Conservation (phyloP, 2,329 filamentous ascomycete species). For the Pseudocercospora macadamiae region DNA sequence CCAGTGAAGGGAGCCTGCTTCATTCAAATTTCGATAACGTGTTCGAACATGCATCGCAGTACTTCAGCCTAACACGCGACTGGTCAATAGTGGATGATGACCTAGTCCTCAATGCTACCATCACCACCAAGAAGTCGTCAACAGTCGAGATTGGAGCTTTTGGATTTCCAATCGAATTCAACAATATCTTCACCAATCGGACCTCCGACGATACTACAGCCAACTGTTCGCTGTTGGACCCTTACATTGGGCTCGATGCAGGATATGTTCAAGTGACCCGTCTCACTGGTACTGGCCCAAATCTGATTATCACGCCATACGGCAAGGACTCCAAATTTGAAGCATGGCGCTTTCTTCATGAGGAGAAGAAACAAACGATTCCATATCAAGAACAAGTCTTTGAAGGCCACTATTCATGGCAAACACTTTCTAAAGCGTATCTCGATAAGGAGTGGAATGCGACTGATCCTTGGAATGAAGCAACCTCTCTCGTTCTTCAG, state of each 20-base stretch:
- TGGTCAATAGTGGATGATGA: conserved; percentile 57
- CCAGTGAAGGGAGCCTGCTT: not conserved
- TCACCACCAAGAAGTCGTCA: conserved; percentile 49
- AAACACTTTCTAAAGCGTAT: conserved; percentile 57
- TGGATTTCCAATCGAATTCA: conserved; percentile 63
- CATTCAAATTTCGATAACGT: conserved; percentile 9
- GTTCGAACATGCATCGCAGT: conserved; percentile 27
- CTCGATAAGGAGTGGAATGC: conserved; percentile 60
- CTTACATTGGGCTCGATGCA: conserved; percentile 63
- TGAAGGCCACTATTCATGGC: conserved; percentile 65
- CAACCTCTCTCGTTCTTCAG: conserved; percentile 51
- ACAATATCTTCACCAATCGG: conserved; percentile 62
- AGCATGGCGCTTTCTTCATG: conserved; percentile 58
- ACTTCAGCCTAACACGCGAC: conserved; percentile 52
- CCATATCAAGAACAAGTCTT: conserved; percentile 59
- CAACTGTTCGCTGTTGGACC: conserved; percentile 60
- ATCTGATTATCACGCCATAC: conserved; percentile 59
- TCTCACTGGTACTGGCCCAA: conserved; percentile 56
- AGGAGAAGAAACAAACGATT: conserved; percentile 32
- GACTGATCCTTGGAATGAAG: conserved; percentile 58
- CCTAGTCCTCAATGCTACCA: conserved; percentile 55
- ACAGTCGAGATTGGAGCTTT: conserved; percentile 59
- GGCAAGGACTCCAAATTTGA: conserved; percentile 54
- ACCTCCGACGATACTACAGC: conserved; percentile 52
- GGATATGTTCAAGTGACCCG: conserved; percentile 60